These are phyloP conservation scores for Coniochaeta sp. DNA, from an alignment of 2,329 filamentous ascomycete genomes.

Conservation along the genomic window DNA sequence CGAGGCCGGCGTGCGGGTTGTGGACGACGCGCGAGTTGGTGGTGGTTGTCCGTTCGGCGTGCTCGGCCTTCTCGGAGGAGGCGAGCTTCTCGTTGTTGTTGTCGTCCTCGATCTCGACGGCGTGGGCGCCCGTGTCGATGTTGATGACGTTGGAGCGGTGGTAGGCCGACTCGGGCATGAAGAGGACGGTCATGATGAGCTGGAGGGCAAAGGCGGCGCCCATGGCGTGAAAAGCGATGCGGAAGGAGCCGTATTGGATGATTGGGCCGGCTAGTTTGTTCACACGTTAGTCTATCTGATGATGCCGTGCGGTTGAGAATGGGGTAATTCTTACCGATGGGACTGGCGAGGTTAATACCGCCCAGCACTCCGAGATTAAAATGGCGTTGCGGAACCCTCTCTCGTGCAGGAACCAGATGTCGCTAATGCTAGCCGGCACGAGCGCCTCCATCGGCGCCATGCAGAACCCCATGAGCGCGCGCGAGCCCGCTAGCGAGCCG, in stretches of 20 bases:
- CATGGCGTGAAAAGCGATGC: slow-evolving; percentile 28
- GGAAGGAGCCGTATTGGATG: slow-evolving; percentile 27
- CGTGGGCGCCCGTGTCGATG: slow-evolving; percentile 23
- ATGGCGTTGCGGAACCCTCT: slow-evolving; percentile 30
- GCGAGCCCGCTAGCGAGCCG: slow-evolving; percentile 20
- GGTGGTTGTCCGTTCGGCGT: too few relatives aligned
- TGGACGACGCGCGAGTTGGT: too few relatives aligned
- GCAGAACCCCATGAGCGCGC: slow-evolving; percentile 26
- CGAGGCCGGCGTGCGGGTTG: not conserved
- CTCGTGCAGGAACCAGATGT: slow-evolving; percentile 36
- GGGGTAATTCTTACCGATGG: slow-evolving; percentile 27
- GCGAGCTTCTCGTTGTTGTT: too few relatives aligned
- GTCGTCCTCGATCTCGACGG: slow-evolving; percentile 7
- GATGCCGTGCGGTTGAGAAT: too few relatives aligned
- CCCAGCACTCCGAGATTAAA: slow-evolving; percentile 33
- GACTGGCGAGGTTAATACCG: slow-evolving; percentile 31
- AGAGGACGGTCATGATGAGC: slow-evolving; percentile 29
- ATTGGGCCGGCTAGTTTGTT: slow-evolving; percentile 28
- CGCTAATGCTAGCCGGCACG: slow-evolving; percentile 30
- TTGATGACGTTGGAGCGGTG: slow-evolving; percentile 21
- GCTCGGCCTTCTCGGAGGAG: slow-evolving; percentile 13
- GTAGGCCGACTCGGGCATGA: slow-evolving; percentile 34
- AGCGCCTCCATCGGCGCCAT: slow-evolving; percentile 32
- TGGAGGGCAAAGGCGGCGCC: slow-evolving; percentile 30
- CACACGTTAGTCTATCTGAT: not conserved